phyloP scores from a whole-genome alignment of 805 yeast genomes.

The Spathaspora gorwiae region DNA sequence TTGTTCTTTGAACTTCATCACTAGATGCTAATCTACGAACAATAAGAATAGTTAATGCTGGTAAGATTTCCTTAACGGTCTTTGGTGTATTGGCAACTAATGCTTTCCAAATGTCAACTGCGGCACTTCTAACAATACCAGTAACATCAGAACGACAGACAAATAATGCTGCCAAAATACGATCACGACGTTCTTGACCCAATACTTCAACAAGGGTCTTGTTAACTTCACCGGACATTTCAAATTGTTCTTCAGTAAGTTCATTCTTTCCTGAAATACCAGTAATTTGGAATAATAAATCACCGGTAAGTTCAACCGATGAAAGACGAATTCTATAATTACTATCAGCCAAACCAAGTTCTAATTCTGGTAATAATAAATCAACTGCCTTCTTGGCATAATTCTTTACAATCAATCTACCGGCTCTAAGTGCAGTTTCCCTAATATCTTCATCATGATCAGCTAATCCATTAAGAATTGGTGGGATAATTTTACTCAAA shows the following conservation, averaged over 20 bases:
- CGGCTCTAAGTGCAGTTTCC: slow-evolving; percentile 87
- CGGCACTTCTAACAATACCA: slow-evolving; percentile 80
- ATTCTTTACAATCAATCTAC: slow-evolving; percentile 83
- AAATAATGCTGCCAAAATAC: slow-evolving; percentile 78
- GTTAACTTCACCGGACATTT: slow-evolving; percentile 47
- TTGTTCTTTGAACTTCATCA: slow-evolving; percentile 72
- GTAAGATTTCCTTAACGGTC: slow-evolving; percentile 86
- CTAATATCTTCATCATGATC: slow-evolving; percentile 82
- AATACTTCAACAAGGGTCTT: slow-evolving; percentile 68
- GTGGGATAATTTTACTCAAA: slow-evolving; percentile 80
- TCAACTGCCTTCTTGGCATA: slow-evolving; percentile 93
- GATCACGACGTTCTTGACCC: slow-evolving; percentile 85
- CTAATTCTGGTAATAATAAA: slow-evolving; percentile 87
- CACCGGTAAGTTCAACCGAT: slow-evolving; percentile 94
- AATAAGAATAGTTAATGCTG: slow-evolving; percentile 73
- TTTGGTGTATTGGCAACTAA: slow-evolving; percentile 93
- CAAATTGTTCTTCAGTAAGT: slow-evolving; percentile 50
- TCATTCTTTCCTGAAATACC: slow-evolving; percentile 82
- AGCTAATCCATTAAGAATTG: slow-evolving; percentile 86
- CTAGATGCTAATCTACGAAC: slow-evolving; percentile 80
- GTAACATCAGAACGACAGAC: slow-evolving; percentile 91
- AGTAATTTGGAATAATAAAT: slow-evolving; percentile 85
- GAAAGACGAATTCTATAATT: slow-evolving; percentile 86
- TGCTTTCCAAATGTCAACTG: slow-evolving; percentile 95
- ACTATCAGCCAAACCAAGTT: slow-evolving; percentile 77